These are phyloP conservation scores for Candida glucosophila DNA, from an alignment of 1,139 yeast species.

Conservation along the genomic window DNA sequence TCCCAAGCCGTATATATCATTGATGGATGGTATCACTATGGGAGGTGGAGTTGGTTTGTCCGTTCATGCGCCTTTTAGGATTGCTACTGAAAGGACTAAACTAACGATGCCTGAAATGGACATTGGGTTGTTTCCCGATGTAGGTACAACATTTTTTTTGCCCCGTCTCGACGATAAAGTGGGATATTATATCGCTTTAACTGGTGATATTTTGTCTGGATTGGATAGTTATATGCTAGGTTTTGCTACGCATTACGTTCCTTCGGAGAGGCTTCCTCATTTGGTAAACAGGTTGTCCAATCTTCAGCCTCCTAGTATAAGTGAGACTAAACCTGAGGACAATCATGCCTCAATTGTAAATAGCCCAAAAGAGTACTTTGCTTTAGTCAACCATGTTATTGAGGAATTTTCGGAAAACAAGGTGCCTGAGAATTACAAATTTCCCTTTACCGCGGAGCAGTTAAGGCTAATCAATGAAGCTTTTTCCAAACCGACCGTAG, in stretches of 20 bases:
- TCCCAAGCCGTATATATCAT: slow-evolving; percentile 74
- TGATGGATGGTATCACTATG: slow-evolving; percentile 93
- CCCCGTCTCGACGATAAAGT: slow-evolving; percentile 75
- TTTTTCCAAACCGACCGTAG: slow-evolving; percentile 53
- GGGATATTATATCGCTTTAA: slow-evolving; percentile 80
- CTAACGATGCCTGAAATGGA: slow-evolving; percentile 98
- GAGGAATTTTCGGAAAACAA: slow-evolving; percentile 68
- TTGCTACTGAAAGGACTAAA: slow-evolving; percentile 82
- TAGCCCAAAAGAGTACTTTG: slow-evolving; percentile 34
- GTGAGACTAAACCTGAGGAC: slow-evolving; percentile 17
- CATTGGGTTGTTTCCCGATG: slow-evolving; percentile 95
- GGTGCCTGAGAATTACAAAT: slow-evolving; percentile 57
- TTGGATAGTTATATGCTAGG: slow-evolving; percentile 77
- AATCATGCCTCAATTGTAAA: slow-evolving; percentile 14
- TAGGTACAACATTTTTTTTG: slow-evolving; percentile 85
- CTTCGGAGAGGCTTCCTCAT: slow-evolving; percentile 52
- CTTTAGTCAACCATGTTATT: slow-evolving; percentile 60
- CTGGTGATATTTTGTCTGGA: slow-evolving; percentile 74
- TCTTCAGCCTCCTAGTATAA: slow-evolving; percentile 35
- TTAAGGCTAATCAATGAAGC: slow-evolving; percentile 59
- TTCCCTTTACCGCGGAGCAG: slow-evolving; percentile 48
- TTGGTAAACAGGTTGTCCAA: slow-evolving; percentile 59
- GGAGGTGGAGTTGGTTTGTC: slow-evolving; percentile 97
- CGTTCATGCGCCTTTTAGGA: slow-evolving; percentile 88
- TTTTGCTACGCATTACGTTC: slow-evolving; percentile 83